phyloP scores from a whole-genome alignment of 2,329 filamentous ascomycete genomes.

The Peltaster fructicola region DNA sequence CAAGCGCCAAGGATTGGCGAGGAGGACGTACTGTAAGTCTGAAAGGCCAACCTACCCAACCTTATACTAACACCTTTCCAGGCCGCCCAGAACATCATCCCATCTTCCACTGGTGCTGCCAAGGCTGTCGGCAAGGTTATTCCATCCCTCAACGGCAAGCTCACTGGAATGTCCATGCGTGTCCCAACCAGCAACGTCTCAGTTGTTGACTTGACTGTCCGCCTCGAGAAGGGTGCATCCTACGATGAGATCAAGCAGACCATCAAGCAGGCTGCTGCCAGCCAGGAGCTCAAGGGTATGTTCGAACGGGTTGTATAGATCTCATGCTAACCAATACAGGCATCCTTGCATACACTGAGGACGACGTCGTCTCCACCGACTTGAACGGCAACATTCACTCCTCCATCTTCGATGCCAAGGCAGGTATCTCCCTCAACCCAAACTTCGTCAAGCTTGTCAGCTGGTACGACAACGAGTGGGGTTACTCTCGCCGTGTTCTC shows the following conservation, averaged over 20 bases:
- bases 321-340: constrained; percentile 31
- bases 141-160: constrained; percentile 93
- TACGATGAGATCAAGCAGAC: constrained; percentile 88
- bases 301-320: constrained; percentile 4
- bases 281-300: constrained; percentile 72
- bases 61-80: too few species aligned
- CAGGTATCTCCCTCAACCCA: constrained; percentile 93
- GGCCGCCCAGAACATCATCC: constrained; percentile 99
- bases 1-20: constrained; percentile 97
- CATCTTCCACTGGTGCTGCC: constrained; percentile 94
- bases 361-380: constrained; percentile 88
- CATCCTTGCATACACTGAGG: constrained; percentile 88
- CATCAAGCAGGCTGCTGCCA: constrained; percentile 60
- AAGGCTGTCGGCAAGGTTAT: constrained; percentile 99
- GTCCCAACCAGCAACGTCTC: constrained; percentile 98
- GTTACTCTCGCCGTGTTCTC: constrained; percentile 71
- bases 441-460: constrained; percentile 98
- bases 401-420: constrained; percentile 98
- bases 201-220: constrained; percentile 91
- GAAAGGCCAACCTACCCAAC: too few species aligned
- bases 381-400: constrained; percentile 83
- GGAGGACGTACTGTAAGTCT: constrained; percentile 96
- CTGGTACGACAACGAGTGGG: constrained; percentile 91
- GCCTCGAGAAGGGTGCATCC: constrained; percentile 72
- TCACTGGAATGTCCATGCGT: constrained; percentile 99